Base-by-base conservation (phyloP, 129 eudicot species). In the Smallanthus sonchifolius region DNA sequence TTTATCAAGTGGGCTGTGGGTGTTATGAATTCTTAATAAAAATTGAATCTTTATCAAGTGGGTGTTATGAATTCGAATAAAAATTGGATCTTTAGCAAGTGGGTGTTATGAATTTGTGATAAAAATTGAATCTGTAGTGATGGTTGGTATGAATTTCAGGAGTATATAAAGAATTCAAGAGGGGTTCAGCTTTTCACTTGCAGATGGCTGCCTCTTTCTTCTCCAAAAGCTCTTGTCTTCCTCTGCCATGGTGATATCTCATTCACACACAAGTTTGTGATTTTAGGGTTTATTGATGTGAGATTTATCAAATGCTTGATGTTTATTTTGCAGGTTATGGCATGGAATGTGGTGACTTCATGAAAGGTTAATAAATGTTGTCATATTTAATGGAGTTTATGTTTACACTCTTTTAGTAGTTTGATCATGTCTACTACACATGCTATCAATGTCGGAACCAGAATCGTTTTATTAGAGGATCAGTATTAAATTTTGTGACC, bases 321-420 rank as follows among this genome's bases (percentile, higher is more conserved):
- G 79, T 79, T 69, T 34, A 45, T 69, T 4, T 64, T 63, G 85
- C 89, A 93, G 98, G 98, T 55, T 93, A 93, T 85, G 98, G 98
- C 74, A 93, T 93, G 98, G 98, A 93, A 77, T 93, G 98, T 85
- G 86, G 98, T 76, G 84, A 78, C 59, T 93, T 84, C 84, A 93
- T 93, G 98, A 93, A 78, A 93, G 98, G 98, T 40, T 38, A 51
- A 36, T 32, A 48, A 57, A 47, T 57, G 19, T 75, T 69, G 19
- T 61, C 24, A 13, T 36, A 19, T 57, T 19, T 34, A 35, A 3
- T 17, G 45, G 4, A 11, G 49, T 34, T 32, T 73, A 17, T 51
- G 2, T 35, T 73, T 30, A 17, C 60, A 60, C 4, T 13, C 20
- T 63, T 35, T 64, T 36, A 6, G 14, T 64, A 34, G 40, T 75